A percentile compares a stretch with the other conserved stretches of the same genome.
Conservation (phyloP, 352 stramenopile genomes). For the Pythium periplocum region DNA sequence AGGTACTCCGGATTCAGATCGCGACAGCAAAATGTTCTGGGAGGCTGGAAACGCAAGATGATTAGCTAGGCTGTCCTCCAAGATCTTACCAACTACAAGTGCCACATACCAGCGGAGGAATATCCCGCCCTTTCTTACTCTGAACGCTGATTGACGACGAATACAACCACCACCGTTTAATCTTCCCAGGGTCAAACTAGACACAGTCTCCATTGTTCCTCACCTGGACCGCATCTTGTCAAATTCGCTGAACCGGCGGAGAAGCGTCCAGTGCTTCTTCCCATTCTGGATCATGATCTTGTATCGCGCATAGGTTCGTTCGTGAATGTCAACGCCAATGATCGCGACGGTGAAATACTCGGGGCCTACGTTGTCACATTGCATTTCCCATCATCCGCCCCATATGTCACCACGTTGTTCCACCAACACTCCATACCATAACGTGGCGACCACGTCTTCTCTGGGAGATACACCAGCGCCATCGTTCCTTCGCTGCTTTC, state of each 20-base stretch:
- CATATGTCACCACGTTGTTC: background rate
- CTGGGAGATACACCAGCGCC: conserved; percentile 71
- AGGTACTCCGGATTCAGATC: conserved; percentile 74
- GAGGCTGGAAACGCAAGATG: conserved; percentile 22
- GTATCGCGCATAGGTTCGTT: conserved; percentile 49
- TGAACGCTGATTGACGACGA: background rate
- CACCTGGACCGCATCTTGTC: conserved; percentile 45
- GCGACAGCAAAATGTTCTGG: conserved; percentile 68
- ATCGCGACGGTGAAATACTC: conserved; percentile 76
- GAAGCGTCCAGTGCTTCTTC: conserved; percentile 57
- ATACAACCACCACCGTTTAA: no score
- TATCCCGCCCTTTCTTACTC: background rate
- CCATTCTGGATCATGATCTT: conserved; percentile 69
- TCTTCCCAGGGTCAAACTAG: no score
- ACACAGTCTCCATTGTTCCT: background rate
- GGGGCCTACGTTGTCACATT: conserved; percentile 23
- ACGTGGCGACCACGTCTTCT: conserved; percentile 61
- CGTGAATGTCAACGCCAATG: conserved; percentile 42
- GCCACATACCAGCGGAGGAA: conserved; percentile 1
- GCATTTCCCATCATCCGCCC: background rate
- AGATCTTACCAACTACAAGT: no score
- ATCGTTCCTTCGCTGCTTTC: conserved; percentile 18
- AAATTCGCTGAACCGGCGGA: conserved; percentile 75
- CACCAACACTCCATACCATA: conserved; percentile 37
- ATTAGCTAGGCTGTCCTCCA: background rate